Evolutionary conservation across 768 basidiomycete genomes (phyloP).

Genomic region (Glaciozyma antarctica): DNA sequence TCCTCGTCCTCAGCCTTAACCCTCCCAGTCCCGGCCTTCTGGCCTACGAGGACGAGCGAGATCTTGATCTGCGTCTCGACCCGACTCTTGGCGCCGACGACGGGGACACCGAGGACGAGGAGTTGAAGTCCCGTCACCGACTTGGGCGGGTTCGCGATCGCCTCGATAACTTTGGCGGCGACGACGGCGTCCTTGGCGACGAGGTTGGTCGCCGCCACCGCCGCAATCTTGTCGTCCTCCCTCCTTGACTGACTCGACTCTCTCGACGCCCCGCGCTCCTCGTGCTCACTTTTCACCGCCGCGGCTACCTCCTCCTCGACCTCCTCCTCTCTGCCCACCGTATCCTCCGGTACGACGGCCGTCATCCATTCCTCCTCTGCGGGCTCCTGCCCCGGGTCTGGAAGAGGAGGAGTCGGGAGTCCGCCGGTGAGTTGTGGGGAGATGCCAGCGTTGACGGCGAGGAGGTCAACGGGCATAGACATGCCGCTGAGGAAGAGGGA

Average conservation of each 20-base stretch:
- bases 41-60: slow-evolving; percentile 51
- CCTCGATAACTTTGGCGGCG: slow-evolving; percentile 14
- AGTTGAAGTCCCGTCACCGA: slow-evolving; percentile 53
- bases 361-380: not conserved
- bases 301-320: not conserved
- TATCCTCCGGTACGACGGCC: not conserved
- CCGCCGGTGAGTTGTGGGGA: slow-evolving; percentile 20
- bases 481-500: slow-evolving; percentile 2
- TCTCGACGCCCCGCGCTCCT: not conserved
- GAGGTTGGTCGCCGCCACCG: slow-evolving; percentile 14
- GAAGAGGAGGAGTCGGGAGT: not conserved
- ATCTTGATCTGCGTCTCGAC: slow-evolving; percentile 93
- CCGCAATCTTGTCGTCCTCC: not conserved
- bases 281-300: not conserved
- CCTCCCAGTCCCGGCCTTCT: not conserved
- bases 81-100: slow-evolving; percentile 73
- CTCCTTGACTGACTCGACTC: not conserved
- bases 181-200: slow-evolving; percentile 29
- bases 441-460: slow-evolving; percentile 22
- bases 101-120: slow-evolving; percentile 72
- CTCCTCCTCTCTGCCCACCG: not conserved
- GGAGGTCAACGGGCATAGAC: slow-evolving; percentile 15
- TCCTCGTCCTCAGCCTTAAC: not conserved
- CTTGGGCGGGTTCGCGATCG: not conserved
- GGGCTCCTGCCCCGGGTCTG: not conserved